phyloP scores from a whole-genome alignment of 345 rosid species.

The Noccaea caerulescens region DNA sequence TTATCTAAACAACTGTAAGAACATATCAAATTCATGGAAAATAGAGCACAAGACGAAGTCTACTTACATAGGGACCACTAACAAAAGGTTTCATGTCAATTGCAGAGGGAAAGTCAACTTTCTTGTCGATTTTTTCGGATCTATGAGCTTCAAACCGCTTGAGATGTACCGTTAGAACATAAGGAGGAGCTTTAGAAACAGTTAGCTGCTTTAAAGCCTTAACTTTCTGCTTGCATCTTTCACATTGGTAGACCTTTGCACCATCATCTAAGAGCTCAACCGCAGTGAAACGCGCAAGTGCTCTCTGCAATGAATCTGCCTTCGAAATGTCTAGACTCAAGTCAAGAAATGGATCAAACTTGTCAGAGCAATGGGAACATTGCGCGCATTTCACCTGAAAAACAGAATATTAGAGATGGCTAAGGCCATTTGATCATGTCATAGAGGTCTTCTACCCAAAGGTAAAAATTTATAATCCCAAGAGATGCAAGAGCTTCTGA shows the following conservation, averaged over 20 bases:
- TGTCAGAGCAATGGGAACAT: constrained; percentile 79
- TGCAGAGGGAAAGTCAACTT: constrained; percentile 63
- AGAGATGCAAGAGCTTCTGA: neutral
- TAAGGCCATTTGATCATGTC: neutral
- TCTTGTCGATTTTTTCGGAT: constrained; percentile 77
- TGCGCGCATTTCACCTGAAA: constrained; percentile 78
- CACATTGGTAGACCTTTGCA: constrained; percentile 86
- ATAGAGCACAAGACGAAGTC: constrained; percentile 18
- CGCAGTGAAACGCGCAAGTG: constrained; percentile 78
- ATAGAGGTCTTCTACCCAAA: neutral
- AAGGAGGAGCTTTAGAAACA: constrained; percentile 83
- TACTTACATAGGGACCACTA: constrained; percentile 79
- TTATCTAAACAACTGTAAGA: neutral
- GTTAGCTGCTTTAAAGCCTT: constrained; percentile 85
- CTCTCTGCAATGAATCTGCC: constrained; percentile 77
- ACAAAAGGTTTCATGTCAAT: constrained; percentile 86
- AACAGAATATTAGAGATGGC: neutral
- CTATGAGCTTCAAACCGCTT: constrained; percentile 86
- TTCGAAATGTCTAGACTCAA: constrained; percentile 82
- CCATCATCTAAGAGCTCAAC: constrained; percentile 86
- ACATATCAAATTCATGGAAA: neutral
- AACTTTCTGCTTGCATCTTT: constrained; percentile 87
- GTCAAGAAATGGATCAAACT: constrained; percentile 87
- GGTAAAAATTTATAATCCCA: constrained; percentile 1
- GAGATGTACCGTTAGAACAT: constrained; percentile 81